Conservation (phyloP, 768 basidiomycete species). For the Coprinopsis sp. region DNA sequence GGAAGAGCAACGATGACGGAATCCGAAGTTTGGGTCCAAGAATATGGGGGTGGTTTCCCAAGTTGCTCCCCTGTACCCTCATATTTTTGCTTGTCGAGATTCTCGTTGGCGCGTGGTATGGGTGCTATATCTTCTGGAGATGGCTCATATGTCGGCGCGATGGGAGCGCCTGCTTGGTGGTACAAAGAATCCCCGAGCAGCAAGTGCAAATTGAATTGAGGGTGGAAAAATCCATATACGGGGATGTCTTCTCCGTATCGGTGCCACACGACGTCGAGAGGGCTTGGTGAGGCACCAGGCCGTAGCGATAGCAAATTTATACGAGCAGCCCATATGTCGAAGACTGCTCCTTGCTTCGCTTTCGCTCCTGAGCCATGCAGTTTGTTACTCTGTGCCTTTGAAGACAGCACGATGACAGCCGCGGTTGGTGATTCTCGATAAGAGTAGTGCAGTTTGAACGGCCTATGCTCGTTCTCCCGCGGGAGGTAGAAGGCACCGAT, state of each 20-base stretch:
- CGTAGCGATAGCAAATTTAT: constrained; percentile 41
- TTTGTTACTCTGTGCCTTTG: constrained; percentile 28
- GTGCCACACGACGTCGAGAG: constrained; percentile 62
- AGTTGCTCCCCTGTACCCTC: constrained; percentile 21
- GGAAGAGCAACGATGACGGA: constrained; percentile 81
- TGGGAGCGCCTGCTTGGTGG: constrained; percentile 31
- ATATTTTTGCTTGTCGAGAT: constrained; percentile 41
- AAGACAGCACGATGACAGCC: constrained; percentile 53
- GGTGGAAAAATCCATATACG: constrained; percentile 46
- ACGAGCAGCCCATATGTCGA: constrained; percentile 62
- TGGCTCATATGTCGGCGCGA: constrained; percentile 46
- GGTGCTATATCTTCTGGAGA: constrained; percentile 62
- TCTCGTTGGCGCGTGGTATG: constrained; percentile 60
- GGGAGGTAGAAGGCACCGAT: constrained; percentile 53
- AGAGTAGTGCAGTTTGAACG: constrained; percentile 41
- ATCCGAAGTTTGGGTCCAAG: constrained; percentile 88
- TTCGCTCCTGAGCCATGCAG: constrained; percentile 12
- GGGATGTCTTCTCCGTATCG: constrained; percentile 70
- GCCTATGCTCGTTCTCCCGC: constrained; percentile 27
- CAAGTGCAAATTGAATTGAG: constrained; percentile 42
- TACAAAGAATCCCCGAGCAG: constrained; percentile 58
- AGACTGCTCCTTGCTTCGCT: constrained; percentile 36
- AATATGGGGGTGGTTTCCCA: constrained; percentile 72
- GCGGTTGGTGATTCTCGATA: constrained; percentile 33
- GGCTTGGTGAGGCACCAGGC: constrained; percentile 23